Conservation (phyloP, 2,329 filamentous ascomycete genomes). For the Penicillium corylophilum region DNA sequence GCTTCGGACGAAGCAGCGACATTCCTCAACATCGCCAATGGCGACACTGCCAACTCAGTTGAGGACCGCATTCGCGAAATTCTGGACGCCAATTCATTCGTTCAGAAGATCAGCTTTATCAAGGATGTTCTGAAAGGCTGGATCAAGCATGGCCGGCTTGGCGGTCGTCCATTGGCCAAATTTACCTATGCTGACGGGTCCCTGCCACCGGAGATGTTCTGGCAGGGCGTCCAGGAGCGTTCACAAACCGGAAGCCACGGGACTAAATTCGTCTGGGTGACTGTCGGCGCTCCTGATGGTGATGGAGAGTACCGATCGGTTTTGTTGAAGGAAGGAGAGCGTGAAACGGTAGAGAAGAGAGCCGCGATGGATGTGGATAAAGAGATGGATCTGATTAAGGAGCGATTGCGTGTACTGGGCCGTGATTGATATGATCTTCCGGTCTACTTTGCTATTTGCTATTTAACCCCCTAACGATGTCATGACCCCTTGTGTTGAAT, state of each 20-base stretch:
- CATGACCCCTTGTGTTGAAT: slow-evolving; percentile 20
- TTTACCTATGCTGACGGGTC: slow-evolving; percentile 13
- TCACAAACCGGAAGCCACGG: slow-evolving; percentile 44
- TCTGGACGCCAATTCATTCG: slow-evolving; percentile 46
- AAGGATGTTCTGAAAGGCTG: slow-evolving; percentile 42
- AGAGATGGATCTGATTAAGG: slow-evolving; percentile 31
- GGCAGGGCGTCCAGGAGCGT: slow-evolving; percentile 44
- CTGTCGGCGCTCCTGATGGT: slow-evolving; percentile 48
- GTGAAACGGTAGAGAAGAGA: slow-evolving; percentile 17
- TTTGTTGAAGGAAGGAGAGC: slow-evolving; percentile 29
- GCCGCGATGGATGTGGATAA: slow-evolving; percentile 20
- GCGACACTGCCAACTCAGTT: slow-evolving; percentile 30
- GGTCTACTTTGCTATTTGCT: slow-evolving; percentile 9
- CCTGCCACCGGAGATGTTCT: slow-evolving; percentile 35
- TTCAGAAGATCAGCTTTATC: slow-evolving; percentile 44
- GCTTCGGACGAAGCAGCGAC: slow-evolving; percentile 43
- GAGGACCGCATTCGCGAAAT: slow-evolving; percentile 44
- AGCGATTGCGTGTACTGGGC: slow-evolving; percentile 29
- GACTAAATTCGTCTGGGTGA: slow-evolving; percentile 54
- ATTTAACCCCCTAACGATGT: slow-evolving; percentile 19
- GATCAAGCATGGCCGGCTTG: slow-evolving; percentile 40
- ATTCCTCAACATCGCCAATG: slow-evolving; percentile 42
- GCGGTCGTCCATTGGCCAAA: slow-evolving; percentile 29
- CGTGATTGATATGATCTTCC: slow-evolving; percentile 14
- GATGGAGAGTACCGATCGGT: slow-evolving; percentile 46